Conservation (phyloP, 108 stramenopile genomes). For the Mediolabrus comicus region DNA sequence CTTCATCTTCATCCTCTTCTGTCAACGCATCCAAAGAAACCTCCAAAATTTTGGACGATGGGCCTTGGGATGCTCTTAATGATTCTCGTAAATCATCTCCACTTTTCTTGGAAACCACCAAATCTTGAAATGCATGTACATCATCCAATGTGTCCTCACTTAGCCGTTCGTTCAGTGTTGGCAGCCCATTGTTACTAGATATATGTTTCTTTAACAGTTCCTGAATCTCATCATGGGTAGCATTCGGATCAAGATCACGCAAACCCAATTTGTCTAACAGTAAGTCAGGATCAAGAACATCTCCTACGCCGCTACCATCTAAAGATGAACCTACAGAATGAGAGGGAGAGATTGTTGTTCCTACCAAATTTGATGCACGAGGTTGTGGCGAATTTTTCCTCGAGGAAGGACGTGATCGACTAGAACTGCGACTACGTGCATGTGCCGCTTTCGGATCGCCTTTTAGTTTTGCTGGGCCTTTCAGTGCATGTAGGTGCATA, state of each 20-base stretch:
- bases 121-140: slow-evolving; percentile 66
- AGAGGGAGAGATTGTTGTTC: not conserved
- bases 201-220: slow-evolving; percentile 21
- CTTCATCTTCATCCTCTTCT: slow-evolving; percentile 5
- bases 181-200: slow-evolving; percentile 16
- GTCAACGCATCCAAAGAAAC: not conserved
- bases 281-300: slow-evolving; percentile 37
- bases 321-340: not conserved
- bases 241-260: slow-evolving; percentile 29
- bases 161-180: slow-evolving; percentile 64
- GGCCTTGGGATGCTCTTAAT: not conserved
- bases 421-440: slow-evolving; percentile 6
- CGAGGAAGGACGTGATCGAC: slow-evolving; percentile 19
- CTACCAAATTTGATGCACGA: not conserved
- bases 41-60: not conserved
- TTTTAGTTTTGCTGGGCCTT: slow-evolving; percentile 19
- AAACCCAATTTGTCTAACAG: slow-evolving; percentile 36
- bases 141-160: slow-evolving; percentile 76
- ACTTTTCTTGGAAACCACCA: slow-evolving; percentile 14
- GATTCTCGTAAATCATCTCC: not conserved
- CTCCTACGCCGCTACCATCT: not conserved
- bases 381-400: slow-evolving; percentile 5
- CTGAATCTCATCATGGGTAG: slow-evolving; percentile 24
- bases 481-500: slow-evolving; percentile 21
- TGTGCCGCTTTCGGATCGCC: not conserved